Conservation (phyloP, 192 early-diverging fungal species). For the Coemansia sp. region DNA sequence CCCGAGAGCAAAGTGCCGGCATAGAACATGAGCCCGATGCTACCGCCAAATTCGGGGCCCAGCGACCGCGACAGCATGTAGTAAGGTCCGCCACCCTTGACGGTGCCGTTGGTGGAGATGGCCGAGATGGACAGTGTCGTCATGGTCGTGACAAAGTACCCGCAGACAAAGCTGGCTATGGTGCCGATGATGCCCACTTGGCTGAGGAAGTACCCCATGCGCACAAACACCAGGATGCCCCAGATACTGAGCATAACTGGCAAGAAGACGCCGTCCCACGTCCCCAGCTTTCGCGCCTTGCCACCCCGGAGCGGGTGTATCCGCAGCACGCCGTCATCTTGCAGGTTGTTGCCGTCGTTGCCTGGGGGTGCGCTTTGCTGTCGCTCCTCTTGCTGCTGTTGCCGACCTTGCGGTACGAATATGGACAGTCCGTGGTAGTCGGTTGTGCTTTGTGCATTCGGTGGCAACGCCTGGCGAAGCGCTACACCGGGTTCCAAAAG, state of each 20-base stretch:
- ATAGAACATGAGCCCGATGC: conserved; percentile 69
- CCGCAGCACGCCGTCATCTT: not conserved
- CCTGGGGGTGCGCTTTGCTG: not conserved
- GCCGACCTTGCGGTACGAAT: not conserved
- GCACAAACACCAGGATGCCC: conserved; percentile 72
- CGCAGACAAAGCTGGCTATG: conserved; percentile 61
- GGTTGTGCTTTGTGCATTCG: not conserved
- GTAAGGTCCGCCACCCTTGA: conserved; percentile 71
- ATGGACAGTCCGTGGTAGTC: not conserved
- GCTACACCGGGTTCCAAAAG: not conserved
- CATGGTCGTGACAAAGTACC: conserved; percentile 64
- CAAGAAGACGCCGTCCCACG: conserved; percentile 73
- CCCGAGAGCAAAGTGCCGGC: conserved; percentile 62
- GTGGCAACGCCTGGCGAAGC: not conserved
- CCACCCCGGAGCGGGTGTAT: not conserved
- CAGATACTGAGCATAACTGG: conserved; percentile 72
- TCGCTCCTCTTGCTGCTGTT: not conserved
- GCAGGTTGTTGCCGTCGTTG: not conserved
- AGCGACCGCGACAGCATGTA: conserved; percentile 69
- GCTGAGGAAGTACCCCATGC: conserved; percentile 69
- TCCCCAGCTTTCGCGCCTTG: conserved; percentile 60
- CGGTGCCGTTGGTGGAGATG: conserved; percentile 70
- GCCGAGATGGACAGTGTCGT: conserved; percentile 70
- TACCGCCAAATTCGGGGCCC: conserved; percentile 76
- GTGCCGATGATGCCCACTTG: conserved; percentile 68